Conservation (phyloP, 257 asterid species). For the Solanum habrochaites region DNA sequence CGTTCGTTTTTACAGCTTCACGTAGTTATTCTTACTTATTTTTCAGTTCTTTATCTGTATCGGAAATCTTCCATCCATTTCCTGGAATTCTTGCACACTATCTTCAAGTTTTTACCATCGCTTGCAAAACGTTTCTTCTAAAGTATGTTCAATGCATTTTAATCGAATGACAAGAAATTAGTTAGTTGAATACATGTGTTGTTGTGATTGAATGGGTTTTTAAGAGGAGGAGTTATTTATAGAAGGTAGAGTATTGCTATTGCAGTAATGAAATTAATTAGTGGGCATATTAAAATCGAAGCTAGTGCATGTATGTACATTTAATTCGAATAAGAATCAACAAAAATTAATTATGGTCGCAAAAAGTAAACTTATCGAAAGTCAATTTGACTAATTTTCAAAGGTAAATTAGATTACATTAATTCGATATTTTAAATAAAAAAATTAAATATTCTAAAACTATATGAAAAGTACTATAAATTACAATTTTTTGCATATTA, state of each 20-base stretch:
- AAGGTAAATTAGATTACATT: no score
- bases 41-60: constrained; percentile 10
- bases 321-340: background rate
- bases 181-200: background rate
- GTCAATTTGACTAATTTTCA: no score
- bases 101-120: constrained; percentile 16
- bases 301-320: background rate
- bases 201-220: background rate
- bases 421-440: no score
- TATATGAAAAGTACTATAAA: no score
- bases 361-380: background rate
- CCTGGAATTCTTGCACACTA: constrained; percentile 28
- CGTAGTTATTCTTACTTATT: constrained; percentile 23
- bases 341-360: background rate
- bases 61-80: constrained; percentile 31
- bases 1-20: constrained; percentile 15
- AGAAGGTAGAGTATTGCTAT: background rate
- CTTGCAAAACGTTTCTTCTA: background rate
- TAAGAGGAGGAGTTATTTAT: background rate
- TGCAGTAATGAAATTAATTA: background rate
- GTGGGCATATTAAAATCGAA: background rate
- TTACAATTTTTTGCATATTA: no score
- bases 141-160: background rate
- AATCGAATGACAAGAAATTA: background rate
- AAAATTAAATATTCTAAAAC: no score